A percentile compares a stretch with the other conserved stretches of the same genome.
These are phyloP conservation scores for Fusarium robinianum DNA, from an alignment of 2,329 filamentous ascomycete genomes.

Conservation along the genomic window DNA sequence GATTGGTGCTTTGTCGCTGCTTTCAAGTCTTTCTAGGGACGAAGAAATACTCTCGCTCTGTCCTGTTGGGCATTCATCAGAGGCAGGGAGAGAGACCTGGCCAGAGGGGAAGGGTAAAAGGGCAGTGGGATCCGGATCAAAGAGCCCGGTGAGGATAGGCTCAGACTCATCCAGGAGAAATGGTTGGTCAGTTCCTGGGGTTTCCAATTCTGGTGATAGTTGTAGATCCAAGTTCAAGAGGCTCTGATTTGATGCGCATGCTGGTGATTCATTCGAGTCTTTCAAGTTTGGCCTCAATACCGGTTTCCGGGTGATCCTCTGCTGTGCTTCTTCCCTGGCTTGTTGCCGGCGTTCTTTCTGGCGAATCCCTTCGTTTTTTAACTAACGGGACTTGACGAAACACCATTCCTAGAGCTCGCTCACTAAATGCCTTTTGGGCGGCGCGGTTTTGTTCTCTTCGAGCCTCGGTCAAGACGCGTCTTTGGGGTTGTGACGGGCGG, in stretches of 20 bases:
- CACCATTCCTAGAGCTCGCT: no score
- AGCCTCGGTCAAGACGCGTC: slow-evolving; percentile 27
- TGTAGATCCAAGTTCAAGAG: no score
- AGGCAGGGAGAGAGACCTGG: neutral
- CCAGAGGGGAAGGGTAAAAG: no score
- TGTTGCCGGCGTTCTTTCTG: slow-evolving; percentile 17
- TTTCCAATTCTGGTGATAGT: no score
- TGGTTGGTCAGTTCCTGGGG: no score
- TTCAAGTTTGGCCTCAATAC: slow-evolving; percentile 1
- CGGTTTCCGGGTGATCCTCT: neutral
- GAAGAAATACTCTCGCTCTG: no score
- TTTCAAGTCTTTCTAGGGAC: no score
- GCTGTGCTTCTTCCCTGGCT: neutral
- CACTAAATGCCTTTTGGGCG: slow-evolving; percentile 33
- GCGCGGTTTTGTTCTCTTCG: slow-evolving; percentile 35
- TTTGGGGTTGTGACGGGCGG: neutral
- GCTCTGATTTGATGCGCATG: no score
- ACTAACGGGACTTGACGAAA: neutral
- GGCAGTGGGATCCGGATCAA: no score
- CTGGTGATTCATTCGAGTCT: neutral
- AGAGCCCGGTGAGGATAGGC: no score
- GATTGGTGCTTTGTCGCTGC: no score
- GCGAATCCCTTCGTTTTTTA: slow-evolving; percentile 17
- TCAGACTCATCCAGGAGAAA: no score
- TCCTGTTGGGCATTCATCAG: neutral